Conservation (phyloP, 2,329 filamentous ascomycete species). For the Fusarium nelsonii region DNA sequence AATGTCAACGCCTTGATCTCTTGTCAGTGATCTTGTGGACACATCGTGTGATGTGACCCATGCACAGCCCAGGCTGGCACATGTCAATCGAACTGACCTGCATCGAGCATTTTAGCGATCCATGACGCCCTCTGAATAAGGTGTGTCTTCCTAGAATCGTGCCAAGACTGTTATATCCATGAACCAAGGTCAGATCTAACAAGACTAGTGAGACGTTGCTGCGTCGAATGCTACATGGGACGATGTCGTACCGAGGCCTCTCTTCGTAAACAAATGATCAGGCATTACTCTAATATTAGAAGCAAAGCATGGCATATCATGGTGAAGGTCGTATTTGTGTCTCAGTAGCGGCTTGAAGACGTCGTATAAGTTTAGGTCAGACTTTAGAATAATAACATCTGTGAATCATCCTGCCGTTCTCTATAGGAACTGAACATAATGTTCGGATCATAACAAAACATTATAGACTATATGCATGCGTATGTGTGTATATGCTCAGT, state of each 20-base stretch:
- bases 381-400: background rate
- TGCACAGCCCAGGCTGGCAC: constrained; percentile 14
- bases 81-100: constrained; percentile 23
- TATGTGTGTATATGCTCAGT: background rate
- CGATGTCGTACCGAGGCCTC: background rate
- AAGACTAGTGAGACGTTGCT: background rate
- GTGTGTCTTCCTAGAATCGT: background rate
- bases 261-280: background rate
- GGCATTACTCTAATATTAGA: background rate
- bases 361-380: background rate
- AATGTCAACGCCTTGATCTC: constrained; percentile 26
- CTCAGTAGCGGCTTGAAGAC: background rate
- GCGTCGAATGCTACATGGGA: background rate
- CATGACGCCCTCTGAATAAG: constrained; percentile 18
- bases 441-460: background rate
- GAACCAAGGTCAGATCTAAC: constrained; percentile 4
- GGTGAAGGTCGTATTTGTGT: background rate
- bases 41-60: constrained; percentile 30
- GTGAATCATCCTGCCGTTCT: background rate
- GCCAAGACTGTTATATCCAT: background rate
- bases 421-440: background rate
- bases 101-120: constrained; percentile 8
- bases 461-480: background rate
- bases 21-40: constrained; percentile 26
- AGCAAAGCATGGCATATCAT: background rate